Evolutionary conservation across 2,329 filamentous ascomycete species (phyloP), one percentile per base, ranked within the genome.

Genomic region (Fusarium chaquense): DNA sequence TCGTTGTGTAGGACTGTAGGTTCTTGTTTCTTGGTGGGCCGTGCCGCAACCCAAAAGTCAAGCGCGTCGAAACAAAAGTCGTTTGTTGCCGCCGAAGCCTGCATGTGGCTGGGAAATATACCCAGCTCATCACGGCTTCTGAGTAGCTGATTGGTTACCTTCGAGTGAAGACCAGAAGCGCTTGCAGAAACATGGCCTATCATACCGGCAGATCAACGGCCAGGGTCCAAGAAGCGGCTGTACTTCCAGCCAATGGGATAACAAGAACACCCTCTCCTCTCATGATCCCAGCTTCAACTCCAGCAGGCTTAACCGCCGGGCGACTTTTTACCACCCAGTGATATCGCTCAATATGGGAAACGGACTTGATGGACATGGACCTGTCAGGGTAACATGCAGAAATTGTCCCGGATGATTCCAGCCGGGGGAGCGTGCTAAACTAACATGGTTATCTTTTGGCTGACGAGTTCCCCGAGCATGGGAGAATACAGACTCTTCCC

Each of bases 31-130:
- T 56, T 49, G 46, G 65, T 59, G 67, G 67, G 44, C 58, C 50
- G n/a, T 49, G 43, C 33, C 51, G 59, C 63, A 57, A 49, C 55
- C 22, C 38, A 38, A 43, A 43, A 40, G 32, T 32, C 30, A 46
- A 36, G 50, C 45, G 58, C 65, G 49, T 72, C 77, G 76, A 79
- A 79, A 78, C 76, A 73, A 50, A 67, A 60, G 32, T 66, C 71
- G 58, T 70, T 72, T 76, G 75, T 85, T 84, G 78, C 83, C 83
- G 83, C 83, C 82, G 78, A 76, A 65, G 71, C 69, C 76, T 83
- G 81, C 79, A 81, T 73, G 73, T 77, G 78, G 77, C 78, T 78
- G 78, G 70, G 68, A 52, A 68, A 74, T 76, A 75, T 79, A 83
- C 35, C 83, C 30, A 26, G 58, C 58, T 38, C 59, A 49, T 63